phyloP scores from a whole-genome alignment of 306 rosid genomes.

The Quercus cerris region DNA sequence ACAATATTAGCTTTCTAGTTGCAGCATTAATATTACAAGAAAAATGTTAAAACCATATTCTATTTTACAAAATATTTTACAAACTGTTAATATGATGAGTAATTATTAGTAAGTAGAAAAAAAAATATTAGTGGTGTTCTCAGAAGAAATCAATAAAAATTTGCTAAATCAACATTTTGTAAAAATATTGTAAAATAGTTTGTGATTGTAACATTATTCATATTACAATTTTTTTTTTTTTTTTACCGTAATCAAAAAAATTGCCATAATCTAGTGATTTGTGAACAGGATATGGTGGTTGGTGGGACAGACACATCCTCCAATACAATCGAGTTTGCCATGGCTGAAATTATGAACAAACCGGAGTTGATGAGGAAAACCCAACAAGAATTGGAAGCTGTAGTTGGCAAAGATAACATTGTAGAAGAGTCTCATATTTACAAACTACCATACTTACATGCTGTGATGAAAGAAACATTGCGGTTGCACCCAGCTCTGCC shows the following conservation, averaged over 20 bases:
- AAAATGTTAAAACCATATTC: too few relatives aligned
- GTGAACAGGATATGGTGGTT: conserved; percentile 63
- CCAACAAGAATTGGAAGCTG: conserved; percentile 51
- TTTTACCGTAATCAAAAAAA: too few relatives aligned
- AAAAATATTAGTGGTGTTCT: too few relatives aligned
- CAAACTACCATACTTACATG: conserved; percentile 46
- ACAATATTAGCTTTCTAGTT: too few relatives aligned
- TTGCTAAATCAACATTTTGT: too few relatives aligned
- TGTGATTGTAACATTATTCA: too few relatives aligned
- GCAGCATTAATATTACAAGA: too few relatives aligned
- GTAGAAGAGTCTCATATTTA: conserved; percentile 69
- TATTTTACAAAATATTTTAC: too few relatives aligned
- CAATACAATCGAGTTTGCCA: conserved; percentile 58
- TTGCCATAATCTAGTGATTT: neutral
- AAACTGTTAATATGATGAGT: fast-evolving
- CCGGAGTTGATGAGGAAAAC: conserved; percentile 42
- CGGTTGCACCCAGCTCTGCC: conserved; percentile 65
- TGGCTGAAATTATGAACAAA: conserved; percentile 51
- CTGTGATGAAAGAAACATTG: conserved; percentile 69
- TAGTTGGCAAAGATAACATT: conserved; percentile 43
- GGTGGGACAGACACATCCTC: conserved; percentile 74
- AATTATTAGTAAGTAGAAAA: too few relatives aligned
- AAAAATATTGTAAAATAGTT: too few relatives aligned
- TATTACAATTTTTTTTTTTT: too few relatives aligned
- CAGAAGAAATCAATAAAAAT: too few relatives aligned